Evolutionary conservation across 441 rosid genomes (phyloP), one percentile per base, ranked within the genome.

Genomic region (Gossypium lobatum): DNA sequence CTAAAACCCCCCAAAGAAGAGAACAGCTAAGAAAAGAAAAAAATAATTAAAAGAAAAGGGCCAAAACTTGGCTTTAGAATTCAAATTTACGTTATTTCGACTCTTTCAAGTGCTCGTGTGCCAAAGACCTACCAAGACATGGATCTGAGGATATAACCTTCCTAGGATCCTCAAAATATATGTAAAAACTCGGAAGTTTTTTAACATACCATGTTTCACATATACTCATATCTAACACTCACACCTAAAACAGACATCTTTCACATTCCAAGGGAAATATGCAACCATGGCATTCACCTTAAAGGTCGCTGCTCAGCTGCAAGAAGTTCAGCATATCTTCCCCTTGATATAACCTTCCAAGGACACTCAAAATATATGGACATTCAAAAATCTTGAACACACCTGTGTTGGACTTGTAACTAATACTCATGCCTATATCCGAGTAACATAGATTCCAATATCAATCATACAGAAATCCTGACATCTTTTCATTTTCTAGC

Each of bases 311-410:
- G 92, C 17, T 91, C 97, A 76, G 98, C 96, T 11, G 88, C 95
- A 45, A 86, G 84, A 76, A 95, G 89, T 85, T 95, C 99, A n/a
- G 97, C 93, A 82, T 84, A 95, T 83, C 74, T 90, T 75, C 99
- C 97, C 81, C 96, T 83, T 79, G 99, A 95, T 77, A 95, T 85
- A 78, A 90, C 86, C 89, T 95, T 97, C 78, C 39, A 34, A 34
- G 39, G 8, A 34, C 39, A 34, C 39, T 34, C 39, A 34, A 34
- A 34, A 34, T 6, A 34, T 34, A 34, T 34, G 39, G 39, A 34
- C 7, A 34, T 7, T 34, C 7, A 1, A 34, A 34, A 34, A 34
- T 34, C 2, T 34, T 34, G 9, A 34, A 34, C 39, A 34, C 39
- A 34, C 0, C 39, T 34, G 39, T 34, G 39, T 34, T 34, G 39